Evolutionary conservation across 495 filamentous ascomycete genomes (phyloP).

Genomic region (Lentithecium fluviatile): DNA sequence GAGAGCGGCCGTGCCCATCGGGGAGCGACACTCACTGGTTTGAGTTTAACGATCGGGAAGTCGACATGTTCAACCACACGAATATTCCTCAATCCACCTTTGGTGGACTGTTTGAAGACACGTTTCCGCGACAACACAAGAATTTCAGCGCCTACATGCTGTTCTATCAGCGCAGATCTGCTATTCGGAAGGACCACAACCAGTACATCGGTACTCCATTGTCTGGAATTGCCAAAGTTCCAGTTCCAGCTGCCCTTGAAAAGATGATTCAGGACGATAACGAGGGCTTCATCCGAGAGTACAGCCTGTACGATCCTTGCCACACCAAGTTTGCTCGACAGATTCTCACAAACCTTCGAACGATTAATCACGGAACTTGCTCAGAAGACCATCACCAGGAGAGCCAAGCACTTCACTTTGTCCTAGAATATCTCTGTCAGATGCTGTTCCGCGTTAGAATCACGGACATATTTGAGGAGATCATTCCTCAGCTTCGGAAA

Average conservation of each 20-base stretch:
- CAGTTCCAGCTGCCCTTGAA: slow-evolving; percentile 55
- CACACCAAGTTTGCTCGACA: slow-evolving; percentile 67
- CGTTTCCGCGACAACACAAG: slow-evolving; percentile 45
- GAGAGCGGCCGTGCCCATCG: slow-evolving; percentile 64
- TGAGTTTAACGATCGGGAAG: slow-evolving; percentile 88
- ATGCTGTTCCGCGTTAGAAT: slow-evolving; percentile 75
- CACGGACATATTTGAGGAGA: slow-evolving; percentile 57
- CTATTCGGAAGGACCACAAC: slow-evolving; percentile 51
- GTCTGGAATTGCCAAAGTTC: slow-evolving; percentile 55
- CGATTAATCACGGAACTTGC: slow-evolving; percentile 47
- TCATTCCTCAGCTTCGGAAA: slow-evolving; percentile 54
- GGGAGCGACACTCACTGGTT: slow-evolving; percentile 64
- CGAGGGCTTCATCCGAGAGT: slow-evolving; percentile 66
- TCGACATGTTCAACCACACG: slow-evolving; percentile 69
- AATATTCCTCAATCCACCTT: slow-evolving; percentile 75
- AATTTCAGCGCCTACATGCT: slow-evolving; percentile 81
- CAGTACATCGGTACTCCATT: slow-evolving; percentile 33
- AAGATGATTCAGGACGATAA: slow-evolving; percentile 70
- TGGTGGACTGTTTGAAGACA: slow-evolving; percentile 63
- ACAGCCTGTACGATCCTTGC: slow-evolving; percentile 74
- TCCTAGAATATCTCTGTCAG: slow-evolving; percentile 74
- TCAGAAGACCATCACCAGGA: slow-evolving; percentile 56
- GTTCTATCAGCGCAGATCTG: slow-evolving; percentile 84
- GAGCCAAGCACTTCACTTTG: slow-evolving; percentile 61
- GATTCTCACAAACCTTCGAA: slow-evolving; percentile 54